Conservation (phyloP, 75 land plant genomes). For the Adiantum capillusveneris region DNA sequence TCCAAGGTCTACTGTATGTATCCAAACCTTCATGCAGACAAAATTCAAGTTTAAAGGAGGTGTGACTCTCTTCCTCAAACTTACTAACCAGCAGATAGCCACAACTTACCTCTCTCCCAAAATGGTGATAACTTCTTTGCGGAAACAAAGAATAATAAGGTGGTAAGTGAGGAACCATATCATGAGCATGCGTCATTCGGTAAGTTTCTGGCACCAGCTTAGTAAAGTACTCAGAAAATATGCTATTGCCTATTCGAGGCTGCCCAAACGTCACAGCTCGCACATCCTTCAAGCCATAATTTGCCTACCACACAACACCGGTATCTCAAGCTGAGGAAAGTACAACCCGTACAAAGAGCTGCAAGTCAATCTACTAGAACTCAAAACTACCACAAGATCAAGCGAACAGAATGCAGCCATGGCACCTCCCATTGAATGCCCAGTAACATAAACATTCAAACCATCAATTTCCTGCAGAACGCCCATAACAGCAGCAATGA, state of each 20-base stretch:
- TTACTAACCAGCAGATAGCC: too few relatives aligned
- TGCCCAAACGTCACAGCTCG: conserved; percentile 91
- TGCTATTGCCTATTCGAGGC: conserved; percentile 89
- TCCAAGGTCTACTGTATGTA: conserved; percentile 30
- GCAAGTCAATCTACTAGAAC: too few relatives aligned
- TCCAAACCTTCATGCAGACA: not conserved
- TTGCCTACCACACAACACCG: conserved; percentile 34
- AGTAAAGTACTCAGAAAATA: conserved; percentile 65
- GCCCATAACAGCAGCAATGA: conserved; percentile 51
- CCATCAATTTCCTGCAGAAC: conserved; percentile 41
- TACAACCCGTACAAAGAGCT: too few relatives aligned
- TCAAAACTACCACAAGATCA: conserved; percentile 55
- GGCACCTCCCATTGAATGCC: conserved; percentile 99
- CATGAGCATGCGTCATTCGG: conserved; percentile 74
- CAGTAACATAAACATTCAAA: conserved; percentile 54
- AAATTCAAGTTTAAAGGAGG: too few relatives aligned
- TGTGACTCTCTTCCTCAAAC: too few relatives aligned
- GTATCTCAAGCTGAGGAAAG: too few relatives aligned
- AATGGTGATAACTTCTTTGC: conserved; percentile 83
- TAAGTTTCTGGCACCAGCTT: conserved; percentile 56
- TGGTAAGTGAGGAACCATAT: conserved; percentile 95
- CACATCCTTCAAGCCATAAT: conserved; percentile 34
- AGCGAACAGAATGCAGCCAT: conserved; percentile 95
- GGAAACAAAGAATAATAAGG: conserved; percentile 77
- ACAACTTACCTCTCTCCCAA: conserved; percentile 79